A percentile compares a stretch with the other conserved stretches of the same genome.
phyloP scores from a whole-genome alignment of 2,329 filamentous ascomycete species.

The Alternaria arbusti region DNA sequence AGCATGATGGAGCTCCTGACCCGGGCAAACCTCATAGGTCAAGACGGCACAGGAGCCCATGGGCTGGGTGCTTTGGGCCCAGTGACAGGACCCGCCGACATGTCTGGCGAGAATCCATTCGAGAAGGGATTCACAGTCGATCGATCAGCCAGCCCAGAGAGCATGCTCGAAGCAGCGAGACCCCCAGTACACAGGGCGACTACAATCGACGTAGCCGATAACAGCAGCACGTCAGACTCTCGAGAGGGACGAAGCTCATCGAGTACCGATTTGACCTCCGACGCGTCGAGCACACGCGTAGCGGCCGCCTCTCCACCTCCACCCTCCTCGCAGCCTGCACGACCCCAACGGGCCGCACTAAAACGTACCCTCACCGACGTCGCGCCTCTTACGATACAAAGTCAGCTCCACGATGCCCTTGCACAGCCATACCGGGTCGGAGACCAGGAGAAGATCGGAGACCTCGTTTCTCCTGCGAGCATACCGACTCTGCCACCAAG shows the following conservation, averaged over 20 bases:
- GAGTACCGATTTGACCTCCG: constrained; percentile 29
- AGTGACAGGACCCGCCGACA: constrained; percentile 77
- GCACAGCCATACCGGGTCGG: constrained; percentile 79
- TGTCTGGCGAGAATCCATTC: constrained; percentile 80
- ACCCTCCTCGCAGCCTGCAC: constrained; percentile 28
- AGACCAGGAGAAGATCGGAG: constrained; percentile 50
- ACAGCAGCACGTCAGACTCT: constrained; percentile 17
- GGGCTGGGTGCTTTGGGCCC: constrained; percentile 64
- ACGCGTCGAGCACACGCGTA: constrained; percentile 26
- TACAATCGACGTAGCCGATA: constrained; percentile 12
- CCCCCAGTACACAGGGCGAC: constrained; percentile 24
- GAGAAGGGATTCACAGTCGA: constrained; percentile 76
- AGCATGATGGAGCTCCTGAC: constrained; percentile 89
- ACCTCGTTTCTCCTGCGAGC: constrained; percentile 56
- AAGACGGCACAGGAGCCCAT: constrained; percentile 64
- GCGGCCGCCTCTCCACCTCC: constrained; percentile 28
- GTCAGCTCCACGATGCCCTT: constrained; percentile 83
- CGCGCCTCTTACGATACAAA: constrained; percentile 74
- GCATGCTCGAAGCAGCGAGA: constrained; percentile 35
- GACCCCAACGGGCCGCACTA: constrained; percentile 64
- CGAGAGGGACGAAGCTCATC: constrained; percentile 22
- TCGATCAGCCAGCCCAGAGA: constrained; percentile 54
- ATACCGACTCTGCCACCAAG: constrained; percentile 47
- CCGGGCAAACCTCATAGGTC: constrained; percentile 77
- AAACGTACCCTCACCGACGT: constrained; percentile 91